These are phyloP conservation scores for Neurospora sp. DNA, from an alignment of 495 filamentous ascomycete genomes.

Conservation along the genomic window DNA sequence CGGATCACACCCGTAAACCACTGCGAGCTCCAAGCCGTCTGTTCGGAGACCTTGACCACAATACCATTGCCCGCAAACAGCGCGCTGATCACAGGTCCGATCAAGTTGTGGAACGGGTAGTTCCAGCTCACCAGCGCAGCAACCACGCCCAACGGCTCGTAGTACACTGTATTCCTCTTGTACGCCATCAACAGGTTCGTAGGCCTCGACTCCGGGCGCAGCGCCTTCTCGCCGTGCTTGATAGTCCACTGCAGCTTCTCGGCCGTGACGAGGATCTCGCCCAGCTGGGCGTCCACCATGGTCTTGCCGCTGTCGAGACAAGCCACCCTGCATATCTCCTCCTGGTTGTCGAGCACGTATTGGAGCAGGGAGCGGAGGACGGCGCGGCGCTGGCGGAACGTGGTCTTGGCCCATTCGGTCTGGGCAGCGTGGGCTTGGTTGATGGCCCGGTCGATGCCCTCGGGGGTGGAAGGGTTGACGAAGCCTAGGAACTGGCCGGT, in stretches of 20 bases:
- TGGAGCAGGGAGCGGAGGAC: slow-evolving; percentile 76
- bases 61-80: slow-evolving; percentile 91
- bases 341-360: slow-evolving; percentile 81
- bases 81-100: slow-evolving; percentile 81
- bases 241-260: slow-evolving; percentile 96
- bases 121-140: slow-evolving; percentile 95
- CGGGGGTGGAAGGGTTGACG: slow-evolving; percentile 66
- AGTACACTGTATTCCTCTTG: slow-evolving; percentile 83
- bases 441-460: slow-evolving; percentile 73
- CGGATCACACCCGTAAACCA: slow-evolving; percentile 74
- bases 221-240: slow-evolving; percentile 74
- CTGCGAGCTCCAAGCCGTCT: slow-evolving; percentile 77
- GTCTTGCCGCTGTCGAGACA: slow-evolving; percentile 98
- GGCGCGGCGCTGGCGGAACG: slow-evolving; percentile 64
- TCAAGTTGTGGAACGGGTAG: slow-evolving; percentile 89
- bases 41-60: slow-evolving; percentile 84
- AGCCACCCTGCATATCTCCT: slow-evolving; percentile 71
- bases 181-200: slow-evolving; percentile 88
- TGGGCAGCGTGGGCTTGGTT: slow-evolving; percentile 67
- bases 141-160: slow-evolving; percentile 89
- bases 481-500: slow-evolving; percentile 74
- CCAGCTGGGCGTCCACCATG: slow-evolving; percentile 82
- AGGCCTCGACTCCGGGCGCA: slow-evolving; percentile 61
- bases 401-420: slow-evolving; percentile 67
- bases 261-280: slow-evolving; percentile 84